Conservation (phyloP, 2,329 filamentous ascomycete species). For the Thielaviopsis punctulata region DNA sequence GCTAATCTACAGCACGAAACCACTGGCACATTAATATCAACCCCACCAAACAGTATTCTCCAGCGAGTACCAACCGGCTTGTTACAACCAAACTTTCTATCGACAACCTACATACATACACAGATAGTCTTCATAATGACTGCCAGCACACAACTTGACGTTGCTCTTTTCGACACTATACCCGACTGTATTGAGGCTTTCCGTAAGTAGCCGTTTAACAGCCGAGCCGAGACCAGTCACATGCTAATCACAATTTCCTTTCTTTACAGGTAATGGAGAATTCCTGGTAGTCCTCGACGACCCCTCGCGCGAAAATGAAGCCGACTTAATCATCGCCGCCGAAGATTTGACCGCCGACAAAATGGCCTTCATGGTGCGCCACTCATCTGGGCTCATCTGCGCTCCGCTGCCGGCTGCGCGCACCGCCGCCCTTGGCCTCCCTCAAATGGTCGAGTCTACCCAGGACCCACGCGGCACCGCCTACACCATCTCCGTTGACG, state of each 20-base stretch:
- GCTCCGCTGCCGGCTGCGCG: slow-evolving; percentile 58
- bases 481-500: slow-evolving; percentile 82
- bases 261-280: slow-evolving; percentile 51
- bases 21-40: not conserved
- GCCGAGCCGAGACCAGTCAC: not conserved
- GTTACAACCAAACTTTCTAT: not conserved
- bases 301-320: slow-evolving; percentile 87
- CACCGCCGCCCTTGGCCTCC: slow-evolving; percentile 55
- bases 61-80: not conserved
- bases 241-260: slow-evolving; percentile 7
- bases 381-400: slow-evolving; percentile 84
- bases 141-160: slow-evolving; percentile 28
- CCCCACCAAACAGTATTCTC: not conserved
- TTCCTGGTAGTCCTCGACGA: slow-evolving; percentile 95
- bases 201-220: slow-evolving; percentile 27
- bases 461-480: slow-evolving; percentile 82
- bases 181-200: slow-evolving; percentile 47
- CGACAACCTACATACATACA: not conserved
- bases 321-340: slow-evolving; percentile 90
- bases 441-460: slow-evolving; percentile 64
- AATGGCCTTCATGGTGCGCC: slow-evolving; percentile 90
- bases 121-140: slow-evolving; percentile 33
- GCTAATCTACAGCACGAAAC: not conserved
- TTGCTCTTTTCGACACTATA: slow-evolving; percentile 45
- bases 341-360: slow-evolving; percentile 69